Conservation (phyloP, 2,329 filamentous ascomycete species). For the Penicillium sp. region DNA sequence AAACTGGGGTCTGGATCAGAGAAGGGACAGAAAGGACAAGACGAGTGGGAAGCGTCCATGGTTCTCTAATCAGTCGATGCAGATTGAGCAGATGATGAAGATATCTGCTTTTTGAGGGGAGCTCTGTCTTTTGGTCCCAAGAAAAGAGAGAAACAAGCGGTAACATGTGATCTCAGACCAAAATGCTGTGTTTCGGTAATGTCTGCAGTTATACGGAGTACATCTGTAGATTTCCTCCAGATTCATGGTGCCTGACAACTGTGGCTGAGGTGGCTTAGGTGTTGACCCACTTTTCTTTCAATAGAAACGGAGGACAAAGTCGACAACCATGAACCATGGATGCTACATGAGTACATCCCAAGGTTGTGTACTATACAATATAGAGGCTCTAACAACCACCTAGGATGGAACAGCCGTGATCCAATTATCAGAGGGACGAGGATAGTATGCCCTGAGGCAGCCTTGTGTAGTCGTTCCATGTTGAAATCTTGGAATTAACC, state of each 20-base stretch:
- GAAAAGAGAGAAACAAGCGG: background rate
- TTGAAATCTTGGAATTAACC: too few species aligned
- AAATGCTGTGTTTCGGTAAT: background rate
- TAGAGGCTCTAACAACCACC: too few species aligned
- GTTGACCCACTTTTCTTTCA: background rate
- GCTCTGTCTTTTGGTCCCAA: background rate
- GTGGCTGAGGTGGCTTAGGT: background rate
- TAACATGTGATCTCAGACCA: background rate
- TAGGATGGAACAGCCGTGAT: too few species aligned
- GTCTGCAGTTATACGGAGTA: background rate
- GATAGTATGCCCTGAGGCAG: too few species aligned
- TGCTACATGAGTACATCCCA: background rate
- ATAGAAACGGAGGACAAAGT: background rate
- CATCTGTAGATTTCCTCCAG: background rate
- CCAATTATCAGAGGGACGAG: too few species aligned
- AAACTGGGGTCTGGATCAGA: constrained; percentile 40
- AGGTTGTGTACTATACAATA: too few species aligned
- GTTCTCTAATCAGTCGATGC: background rate
- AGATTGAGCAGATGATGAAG: background rate
- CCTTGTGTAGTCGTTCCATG: too few species aligned
- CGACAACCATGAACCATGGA: background rate
- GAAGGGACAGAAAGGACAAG: constrained; percentile 50
- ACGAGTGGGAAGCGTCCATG: constrained; percentile 16
- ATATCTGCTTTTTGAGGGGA: background rate
- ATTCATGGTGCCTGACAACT: background rate